Evolutionary conservation across 305 asterid species (phyloP), one percentile per base, ranked within the genome.

Genomic region (Solanum hybrid): DNA sequence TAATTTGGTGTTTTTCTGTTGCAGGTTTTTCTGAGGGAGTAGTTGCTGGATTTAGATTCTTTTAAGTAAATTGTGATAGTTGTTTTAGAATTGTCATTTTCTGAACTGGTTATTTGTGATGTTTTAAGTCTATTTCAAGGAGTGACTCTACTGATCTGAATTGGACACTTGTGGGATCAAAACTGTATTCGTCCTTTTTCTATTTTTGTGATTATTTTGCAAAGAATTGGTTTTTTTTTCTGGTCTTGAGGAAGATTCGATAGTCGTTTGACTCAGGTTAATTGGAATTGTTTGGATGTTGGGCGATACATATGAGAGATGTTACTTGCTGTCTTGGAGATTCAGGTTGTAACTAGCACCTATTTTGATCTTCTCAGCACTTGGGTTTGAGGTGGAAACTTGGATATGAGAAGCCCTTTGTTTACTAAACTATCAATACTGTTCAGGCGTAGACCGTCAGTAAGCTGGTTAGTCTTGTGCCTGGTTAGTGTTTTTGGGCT

Each of bases 391-490:
- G 93, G 91, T 91, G 37, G 73, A 84, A 84, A 91, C 87, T 91
- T 91, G 95, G 97, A 94, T 93, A 97, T 97, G 99, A 97, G 98
- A 97, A 95, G 97, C 93, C 88, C 94, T 91, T 96, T 97, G 98
- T 89, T 90, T 90, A 96, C 94, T 91, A 97, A 94, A 92, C 89
- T 93, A 80, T 89, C 92, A 61, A 31, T 93, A 90, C 71, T 90
- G 90, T 91, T 94, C 82, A 96, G 98, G 91, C 94, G 93, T 87
- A 93, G 98, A 94, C 97, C 94, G 87, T 97, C 96, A 9, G 92
- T 93, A 86, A 97, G 94, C 92, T 96, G 98, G 98, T 88, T 95
- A 92, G 93, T 97, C 83, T 76, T 96, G 91, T 94, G 95, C 93
- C 89, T 95, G 67, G 93, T 95, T 80, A 92, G 98, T 91, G 90